Conservation (phyloP, 257 asterid species). For the Capsicum rhomboideum region DNA sequence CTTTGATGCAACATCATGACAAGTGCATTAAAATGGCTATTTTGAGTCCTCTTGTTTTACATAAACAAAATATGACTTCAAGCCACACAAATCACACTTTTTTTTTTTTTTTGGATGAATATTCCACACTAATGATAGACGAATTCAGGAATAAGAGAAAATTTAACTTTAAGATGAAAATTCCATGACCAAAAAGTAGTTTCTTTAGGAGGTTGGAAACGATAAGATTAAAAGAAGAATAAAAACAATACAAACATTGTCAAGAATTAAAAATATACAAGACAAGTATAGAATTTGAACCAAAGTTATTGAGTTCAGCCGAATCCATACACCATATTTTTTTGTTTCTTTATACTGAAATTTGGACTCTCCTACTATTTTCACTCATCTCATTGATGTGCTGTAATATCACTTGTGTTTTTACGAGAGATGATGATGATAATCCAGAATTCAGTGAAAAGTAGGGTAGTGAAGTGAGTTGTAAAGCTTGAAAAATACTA, state of each 20-base stretch:
- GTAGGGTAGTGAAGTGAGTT: neutral
- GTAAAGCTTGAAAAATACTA: neutral
- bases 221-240: no score
- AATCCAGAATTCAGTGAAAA: neutral
- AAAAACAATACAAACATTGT: no score
- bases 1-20: neutral
- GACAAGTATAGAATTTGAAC: no score
- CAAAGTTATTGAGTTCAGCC: no score
- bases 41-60: neutral
- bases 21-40: neutral
- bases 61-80: neutral
- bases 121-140: neutral
- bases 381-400: neutral
- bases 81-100: neutral
- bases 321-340: neutral
- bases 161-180: neutral
- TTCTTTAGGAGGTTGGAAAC: no score
- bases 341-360: neutral
- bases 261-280: no score
- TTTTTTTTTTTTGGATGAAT: neutral
- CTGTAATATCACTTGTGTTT: neutral
- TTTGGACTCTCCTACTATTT: neutral
- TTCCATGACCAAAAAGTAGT: neutral
- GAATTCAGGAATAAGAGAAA: neutral
- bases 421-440: neutral